Base-by-base conservation (phyloP, 2,329 filamentous ascomycete species). In the Diaporthe ampelina region DNA sequence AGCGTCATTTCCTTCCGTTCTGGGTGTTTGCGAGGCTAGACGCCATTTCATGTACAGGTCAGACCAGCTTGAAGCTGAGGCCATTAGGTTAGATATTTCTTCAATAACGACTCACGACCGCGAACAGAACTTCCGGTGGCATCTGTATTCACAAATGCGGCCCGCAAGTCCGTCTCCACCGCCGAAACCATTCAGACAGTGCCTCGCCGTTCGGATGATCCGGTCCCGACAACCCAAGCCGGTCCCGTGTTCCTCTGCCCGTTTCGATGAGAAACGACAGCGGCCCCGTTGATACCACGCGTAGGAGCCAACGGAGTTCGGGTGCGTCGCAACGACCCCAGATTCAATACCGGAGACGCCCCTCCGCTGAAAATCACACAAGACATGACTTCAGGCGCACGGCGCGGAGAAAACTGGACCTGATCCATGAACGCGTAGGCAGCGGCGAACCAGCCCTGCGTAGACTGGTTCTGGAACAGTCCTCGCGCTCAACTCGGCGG, bases 21-120 rank as follows among this genome's bases (percentile, higher is more conserved):
- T 40, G 26, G 63, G n/a, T 54, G 37, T 54, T 40, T 40, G 48
- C 45, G 32, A 68, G 63, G 63, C 63, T 68, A 54, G 63, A 68
- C 40, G 63, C 48, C 63, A 32, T 19, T 68, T 52, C 63, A 19
- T 40, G 63, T 54, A 54, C 21, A 26, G 48, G 13, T 19, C n/a
- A 35, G 48, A 15, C n/a, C 63, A 40, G 63, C 48, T 68, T 68
- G 63, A 54, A 54, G 63, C 45, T 45, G 63, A 26, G 2, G 32
- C 32, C 45, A 5, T 26, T 19, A 37, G 7, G 8, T 54, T 40
- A 40, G 48, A 8, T 63, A 26, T 9, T 15, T 40, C 29, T 43
- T 48, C 7, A 8, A 9, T 68, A 40, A 40, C 3, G 32, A 54
- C n/a, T 68, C 24, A 68, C 32, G 48, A 68, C 15, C 17, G 63